Evolutionary conservation across 495 filamentous ascomycete species (phyloP).

Genomic region (Sabuloglossum arenarium): DNA sequence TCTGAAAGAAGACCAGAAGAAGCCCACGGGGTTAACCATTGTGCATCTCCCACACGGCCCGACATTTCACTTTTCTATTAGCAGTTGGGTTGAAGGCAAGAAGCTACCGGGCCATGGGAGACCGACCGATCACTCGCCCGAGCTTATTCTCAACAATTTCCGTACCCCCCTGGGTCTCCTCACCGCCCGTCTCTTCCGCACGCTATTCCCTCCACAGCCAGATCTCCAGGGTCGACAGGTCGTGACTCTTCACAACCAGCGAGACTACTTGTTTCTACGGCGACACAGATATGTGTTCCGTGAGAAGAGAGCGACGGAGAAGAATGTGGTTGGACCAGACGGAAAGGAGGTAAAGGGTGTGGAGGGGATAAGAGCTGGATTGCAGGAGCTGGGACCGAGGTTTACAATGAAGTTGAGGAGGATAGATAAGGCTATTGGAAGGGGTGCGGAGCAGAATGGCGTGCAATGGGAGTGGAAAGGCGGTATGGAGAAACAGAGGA

Average conservation of each 20-base stretch:
- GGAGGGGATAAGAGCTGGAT: constrained; percentile 58
- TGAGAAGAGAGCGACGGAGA: constrained; percentile 66
- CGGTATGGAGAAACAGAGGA: constrained; percentile 79
- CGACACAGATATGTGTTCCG: constrained; percentile 84
- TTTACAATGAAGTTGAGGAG: constrained; percentile 78
- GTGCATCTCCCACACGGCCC: constrained; percentile 70
- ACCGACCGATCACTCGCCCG: constrained; percentile 73
- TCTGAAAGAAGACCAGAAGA: constrained; percentile 69
- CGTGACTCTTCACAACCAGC: constrained; percentile 82
- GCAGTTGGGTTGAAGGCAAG: constrained; percentile 70
- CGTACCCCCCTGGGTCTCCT: constrained; percentile 77
- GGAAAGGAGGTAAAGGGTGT: constrained; percentile 73
- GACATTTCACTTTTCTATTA: constrained; percentile 69
- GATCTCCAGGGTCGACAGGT: constrained; percentile 72
- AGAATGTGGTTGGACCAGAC: constrained; percentile 62
- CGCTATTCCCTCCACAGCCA: constrained; percentile 62
- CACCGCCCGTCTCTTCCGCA: constrained; percentile 69
- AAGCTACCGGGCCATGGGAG: constrained; percentile 73
- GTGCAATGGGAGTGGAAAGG: constrained; percentile 95
- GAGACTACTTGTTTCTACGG: constrained; percentile 88
- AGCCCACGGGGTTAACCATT: constrained; percentile 52
- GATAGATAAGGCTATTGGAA: constrained; percentile 76
- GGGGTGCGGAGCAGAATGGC: constrained; percentile 50
- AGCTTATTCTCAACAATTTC: constrained; percentile 91
- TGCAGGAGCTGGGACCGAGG: constrained; percentile 70